Base-by-base conservation (phyloP, 176 grass and related monocot genomes). In the Ananas comosus region DNA sequence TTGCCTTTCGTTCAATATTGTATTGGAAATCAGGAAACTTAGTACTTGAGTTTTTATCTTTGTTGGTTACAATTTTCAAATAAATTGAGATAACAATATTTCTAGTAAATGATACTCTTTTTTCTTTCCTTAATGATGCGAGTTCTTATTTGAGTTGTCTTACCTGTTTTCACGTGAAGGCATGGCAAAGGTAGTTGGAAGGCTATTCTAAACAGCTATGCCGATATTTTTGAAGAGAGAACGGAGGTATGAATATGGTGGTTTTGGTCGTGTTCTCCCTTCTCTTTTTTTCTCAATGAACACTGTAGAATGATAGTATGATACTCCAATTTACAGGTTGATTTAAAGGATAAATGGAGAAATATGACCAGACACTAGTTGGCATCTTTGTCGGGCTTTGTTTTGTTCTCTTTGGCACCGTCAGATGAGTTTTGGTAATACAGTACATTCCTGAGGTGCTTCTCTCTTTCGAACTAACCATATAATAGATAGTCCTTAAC, bases 291-390 rank as follows among this genome's bases (percentile, higher is more conserved):
- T 6, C 50, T n/a, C 10, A 29, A 18, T 13, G 51, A 72, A 22
- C 21, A 16, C 11, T 16, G 33, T 42, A 42, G 33, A 42, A 42
- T 42, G 33, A 42, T 42, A 42, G 33, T 42, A 42, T 42, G 33
- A 42, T 23, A 67, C 27, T 42, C 25, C 17, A 48, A 69, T 28
- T 22, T 49, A 67, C 63, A 96, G 91, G 74, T 71, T 64, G 91
- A 96, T 63, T 73, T 96, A 76, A 96, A 96, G 77, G 91, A 96
- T 64, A 96, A 96, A 42, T 96, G 91, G 91, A 85, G 91, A 70
- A 96, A 96, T 63, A 91, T 96, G 87, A 87, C 29, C 25, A 80
- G 79, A 19, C 72, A 80, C 49, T 18, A 63, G 65, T 18, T 59
- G 16, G 3, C 33, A 42, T 42, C 33, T 42, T 7, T 42, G 33